phyloP scores from a whole-genome alignment of 768 basidiomycete genomes.

The Boletus rex-veris region DNA sequence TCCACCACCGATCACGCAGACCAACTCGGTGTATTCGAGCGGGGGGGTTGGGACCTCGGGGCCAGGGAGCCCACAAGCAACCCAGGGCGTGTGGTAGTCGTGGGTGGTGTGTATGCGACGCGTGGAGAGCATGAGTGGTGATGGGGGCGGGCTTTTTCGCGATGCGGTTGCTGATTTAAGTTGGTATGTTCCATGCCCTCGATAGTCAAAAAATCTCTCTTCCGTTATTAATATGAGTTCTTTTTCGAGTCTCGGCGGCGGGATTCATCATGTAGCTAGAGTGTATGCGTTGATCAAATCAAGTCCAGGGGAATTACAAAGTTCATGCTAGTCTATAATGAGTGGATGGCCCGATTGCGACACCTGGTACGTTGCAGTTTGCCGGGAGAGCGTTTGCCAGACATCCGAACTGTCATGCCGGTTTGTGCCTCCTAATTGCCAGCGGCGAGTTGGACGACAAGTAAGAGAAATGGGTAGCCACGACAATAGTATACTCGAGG shows the following conservation, averaged over 20 bases:
- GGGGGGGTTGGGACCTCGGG: constrained; percentile 21
- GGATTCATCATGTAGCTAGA: background rate
- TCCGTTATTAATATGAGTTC: background rate
- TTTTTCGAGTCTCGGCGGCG: background rate
- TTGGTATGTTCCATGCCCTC: background rate
- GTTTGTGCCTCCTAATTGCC: no score
- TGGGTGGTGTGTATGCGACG: background rate
- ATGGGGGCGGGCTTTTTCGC: background rate
- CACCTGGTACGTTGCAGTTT: background rate
- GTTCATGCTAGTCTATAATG: background rate
- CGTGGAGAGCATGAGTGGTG: background rate
- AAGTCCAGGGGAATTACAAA: background rate
- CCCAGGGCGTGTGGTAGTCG: constrained; percentile 28
- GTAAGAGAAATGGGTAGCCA: no score
- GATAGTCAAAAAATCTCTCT: background rate
- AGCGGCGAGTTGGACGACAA: no score
- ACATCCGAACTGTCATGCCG: no score
- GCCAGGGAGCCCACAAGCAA: constrained; percentile 25
- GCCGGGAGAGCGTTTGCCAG: no score
- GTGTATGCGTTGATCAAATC: background rate
- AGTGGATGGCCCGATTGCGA: background rate
- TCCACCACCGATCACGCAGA: constrained; percentile 19
- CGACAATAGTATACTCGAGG: no score
- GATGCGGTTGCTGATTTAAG: background rate
- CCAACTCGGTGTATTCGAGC: constrained; percentile 34